Evolutionary conservation across 345 rosid species (phyloP).

Genomic region (Jatropha curcas): DNA sequence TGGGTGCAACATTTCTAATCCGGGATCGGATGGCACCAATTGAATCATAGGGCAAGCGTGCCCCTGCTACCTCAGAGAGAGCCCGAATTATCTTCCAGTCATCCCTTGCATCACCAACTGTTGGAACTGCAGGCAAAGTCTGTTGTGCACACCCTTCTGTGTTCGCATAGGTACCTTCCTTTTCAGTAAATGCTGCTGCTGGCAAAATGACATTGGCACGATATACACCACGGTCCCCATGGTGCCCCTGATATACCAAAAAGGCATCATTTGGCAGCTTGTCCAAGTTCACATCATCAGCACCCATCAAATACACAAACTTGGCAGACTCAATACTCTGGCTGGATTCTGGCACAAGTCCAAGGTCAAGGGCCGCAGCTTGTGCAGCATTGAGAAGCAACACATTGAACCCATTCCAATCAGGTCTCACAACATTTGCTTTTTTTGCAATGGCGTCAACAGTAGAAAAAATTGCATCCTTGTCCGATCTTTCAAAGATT

Average conservation of each 20-base stretch:
- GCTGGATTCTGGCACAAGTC: conserved; percentile 76
- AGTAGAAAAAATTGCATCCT: conserved; percentile 70
- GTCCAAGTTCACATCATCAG: conserved; percentile 82
- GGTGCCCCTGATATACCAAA: conserved; percentile 96
- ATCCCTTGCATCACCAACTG: conserved; percentile 96
- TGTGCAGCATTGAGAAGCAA: conserved; percentile 92
- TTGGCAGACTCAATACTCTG: conserved; percentile 73
- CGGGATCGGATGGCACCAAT: conserved; percentile 62
- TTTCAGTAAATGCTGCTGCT: conserved; percentile 87
- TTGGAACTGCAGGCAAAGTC: conserved; percentile 95
- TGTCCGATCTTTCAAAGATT: conserved; percentile 76
- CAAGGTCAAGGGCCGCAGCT: conserved; percentile 98
- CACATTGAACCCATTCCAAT: conserved; percentile 93
- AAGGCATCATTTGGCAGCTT: conserved; percentile 86
- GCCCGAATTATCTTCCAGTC: conserved; percentile 98
- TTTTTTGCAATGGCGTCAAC: conserved; percentile 71
- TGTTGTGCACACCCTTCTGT: conserved; percentile 90
- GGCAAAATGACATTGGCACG: conserved; percentile 94
- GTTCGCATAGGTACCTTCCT: conserved; percentile 91
- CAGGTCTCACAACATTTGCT: conserved; percentile 73
- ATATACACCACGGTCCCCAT: conserved; percentile 82
- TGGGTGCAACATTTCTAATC: conserved; percentile 83
- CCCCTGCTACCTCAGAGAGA: conserved; percentile 83
- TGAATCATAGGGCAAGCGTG: conserved; percentile 71
- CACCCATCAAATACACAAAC: conserved; percentile 93